Evolutionary conservation across 306 rosid genomes (phyloP).

Genomic region (Malus fusca): DNA sequence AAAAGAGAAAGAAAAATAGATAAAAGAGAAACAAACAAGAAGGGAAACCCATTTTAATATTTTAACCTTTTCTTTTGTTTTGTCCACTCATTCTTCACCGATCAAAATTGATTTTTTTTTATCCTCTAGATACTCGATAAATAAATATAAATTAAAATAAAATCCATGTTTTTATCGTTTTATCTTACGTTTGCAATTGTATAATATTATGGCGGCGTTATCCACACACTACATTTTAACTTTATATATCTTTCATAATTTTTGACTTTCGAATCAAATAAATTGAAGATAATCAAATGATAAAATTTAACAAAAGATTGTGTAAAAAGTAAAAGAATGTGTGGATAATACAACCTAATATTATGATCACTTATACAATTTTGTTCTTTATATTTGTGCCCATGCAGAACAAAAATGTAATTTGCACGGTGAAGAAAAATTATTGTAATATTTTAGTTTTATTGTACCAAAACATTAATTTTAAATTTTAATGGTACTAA

Average conservation of each 20-base stretch:
- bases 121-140: background rate
- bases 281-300: rapidly evolving
- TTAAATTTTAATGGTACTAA: no score
- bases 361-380: no score
- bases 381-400: no score
- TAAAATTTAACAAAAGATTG: no score
- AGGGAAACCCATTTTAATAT: background rate
- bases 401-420: no score
- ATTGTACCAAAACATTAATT: no score
- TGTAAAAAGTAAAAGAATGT: no score
- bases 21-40: background rate
- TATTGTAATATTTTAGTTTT: no score
- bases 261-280: rapidly evolving
- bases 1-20: background rate
- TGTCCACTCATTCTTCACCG: background rate
- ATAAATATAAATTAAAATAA: background rate
- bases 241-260: no score
- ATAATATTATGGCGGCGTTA: background rate
- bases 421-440: no score
- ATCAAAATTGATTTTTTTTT: background rate
- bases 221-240: rapidly evolving
- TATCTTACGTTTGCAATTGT: background rate
- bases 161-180: background rate
- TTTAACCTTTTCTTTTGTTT: background rate
- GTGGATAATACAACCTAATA: no score